Percentiles rank a stretch among this genome's conserved stretches.
These are phyloP conservation scores for Rhodotorula paludigena DNA, from an alignment of 768 basidiomycete genomes.

Conservation along the genomic window DNA sequence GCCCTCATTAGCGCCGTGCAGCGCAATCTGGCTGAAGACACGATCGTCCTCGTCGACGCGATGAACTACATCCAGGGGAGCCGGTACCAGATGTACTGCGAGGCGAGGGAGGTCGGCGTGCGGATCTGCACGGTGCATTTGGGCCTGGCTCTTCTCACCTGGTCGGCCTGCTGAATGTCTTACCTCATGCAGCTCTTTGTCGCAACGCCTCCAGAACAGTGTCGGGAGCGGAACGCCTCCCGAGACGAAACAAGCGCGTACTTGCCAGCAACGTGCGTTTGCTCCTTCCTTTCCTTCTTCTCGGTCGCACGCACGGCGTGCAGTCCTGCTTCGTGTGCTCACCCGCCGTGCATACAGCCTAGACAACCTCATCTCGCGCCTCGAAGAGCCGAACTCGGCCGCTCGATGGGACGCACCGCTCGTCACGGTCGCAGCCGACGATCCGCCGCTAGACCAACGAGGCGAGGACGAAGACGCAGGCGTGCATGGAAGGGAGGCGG, in stretches of 20 bases:
- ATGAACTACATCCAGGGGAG: constrained; percentile 98
- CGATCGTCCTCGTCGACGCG: constrained; percentile 80
- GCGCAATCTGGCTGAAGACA: constrained; percentile 64
- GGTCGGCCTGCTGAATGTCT: not conserved
- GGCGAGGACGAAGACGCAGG: not conserved
- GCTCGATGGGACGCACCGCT: constrained; percentile 98
- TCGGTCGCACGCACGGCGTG: too few species aligned
- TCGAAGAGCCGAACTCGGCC: constrained; percentile 95
- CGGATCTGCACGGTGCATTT: constrained; percentile 75
- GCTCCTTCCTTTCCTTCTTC: too few species aligned
- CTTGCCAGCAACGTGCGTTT: constrained; percentile 64
- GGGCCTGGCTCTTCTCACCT: not conserved
- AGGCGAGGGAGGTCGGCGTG: constrained; percentile 78
- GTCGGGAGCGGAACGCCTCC: constrained; percentile 66
- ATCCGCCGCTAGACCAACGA: constrained; percentile 44
- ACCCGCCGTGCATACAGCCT: too few species aligned
- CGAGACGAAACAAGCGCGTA: constrained; percentile 58
- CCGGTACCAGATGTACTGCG: constrained; percentile 96
- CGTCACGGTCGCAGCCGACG: constrained; percentile 73
- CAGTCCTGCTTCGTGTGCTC: too few species aligned
- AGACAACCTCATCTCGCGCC: constrained; percentile 77
- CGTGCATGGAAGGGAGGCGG: constrained; percentile 4
- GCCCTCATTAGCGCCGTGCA: constrained; percentile 77
- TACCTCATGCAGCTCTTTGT: constrained; percentile 47
- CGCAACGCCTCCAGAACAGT: constrained; percentile 60